These are phyloP conservation scores for Abrus precatorius DNA, from an alignment of 306 rosid genomes.

Conservation along the genomic window DNA sequence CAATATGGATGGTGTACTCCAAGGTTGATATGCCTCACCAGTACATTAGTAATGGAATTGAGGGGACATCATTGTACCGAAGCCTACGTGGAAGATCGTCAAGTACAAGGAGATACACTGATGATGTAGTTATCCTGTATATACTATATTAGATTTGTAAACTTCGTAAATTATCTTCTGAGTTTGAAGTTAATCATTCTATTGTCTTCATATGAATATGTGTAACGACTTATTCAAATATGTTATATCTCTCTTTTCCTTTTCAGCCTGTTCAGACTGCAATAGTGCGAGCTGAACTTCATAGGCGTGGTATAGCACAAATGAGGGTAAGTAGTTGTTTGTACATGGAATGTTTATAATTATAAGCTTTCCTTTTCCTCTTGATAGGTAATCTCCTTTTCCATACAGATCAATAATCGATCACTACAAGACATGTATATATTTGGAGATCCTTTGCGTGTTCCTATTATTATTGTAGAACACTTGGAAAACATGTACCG, in stretches of 20 bases:
- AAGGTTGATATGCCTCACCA: conserved; percentile 85
- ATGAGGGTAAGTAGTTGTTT: conserved; percentile 70
- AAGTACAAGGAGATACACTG: conserved; percentile 65
- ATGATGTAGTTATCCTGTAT: conserved; percentile 69
- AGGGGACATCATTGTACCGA: conserved; percentile 58
- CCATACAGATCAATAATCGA: conserved; percentile 79
- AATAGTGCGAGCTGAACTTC: conserved; percentile 82
- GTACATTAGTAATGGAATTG: conserved; percentile 57
- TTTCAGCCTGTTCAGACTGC: conserved; percentile 84
- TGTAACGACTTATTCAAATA: conserved; percentile 29
- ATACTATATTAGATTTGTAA: not conserved
- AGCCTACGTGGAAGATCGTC: conserved; percentile 65
- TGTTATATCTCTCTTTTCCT: conserved; percentile 16
- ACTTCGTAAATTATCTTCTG: not conserved
- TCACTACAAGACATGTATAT: conserved; percentile 89
- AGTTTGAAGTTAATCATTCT: conserved; percentile 19
- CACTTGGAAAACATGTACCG: conserved; percentile 68
- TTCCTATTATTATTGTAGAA: conserved; percentile 84
- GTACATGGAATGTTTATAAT: conserved; percentile 28
- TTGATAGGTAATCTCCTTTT: conserved; percentile 39
- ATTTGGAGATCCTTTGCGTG: conserved; percentile 73
- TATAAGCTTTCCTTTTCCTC: conserved; percentile 25
- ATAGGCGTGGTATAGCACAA: conserved; percentile 88
- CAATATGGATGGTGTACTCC: conserved; percentile 94
- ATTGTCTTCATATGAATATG: conserved; percentile 26